Percentiles rank a stretch among this genome's conserved stretches.
Evolutionary conservation across 208 protist genomes (phyloP).

Genomic region (Acanthamoeba sp.): DNA sequence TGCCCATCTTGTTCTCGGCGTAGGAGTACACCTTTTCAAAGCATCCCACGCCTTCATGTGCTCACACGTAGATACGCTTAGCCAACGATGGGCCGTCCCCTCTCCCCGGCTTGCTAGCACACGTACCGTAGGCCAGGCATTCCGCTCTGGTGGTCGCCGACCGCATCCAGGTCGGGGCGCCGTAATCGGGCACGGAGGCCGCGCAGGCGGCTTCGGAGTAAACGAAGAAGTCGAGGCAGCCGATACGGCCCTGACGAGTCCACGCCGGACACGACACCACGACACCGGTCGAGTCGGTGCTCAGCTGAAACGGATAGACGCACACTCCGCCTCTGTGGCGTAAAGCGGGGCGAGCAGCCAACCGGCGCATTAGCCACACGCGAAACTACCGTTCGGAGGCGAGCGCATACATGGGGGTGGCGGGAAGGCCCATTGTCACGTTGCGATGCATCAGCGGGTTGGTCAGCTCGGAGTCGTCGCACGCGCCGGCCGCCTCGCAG

Average conservation of each 20-base stretch:
- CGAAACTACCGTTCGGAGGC: too few relatives aligned
- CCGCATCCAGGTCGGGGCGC: slow-evolving; percentile 16
- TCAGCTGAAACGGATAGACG: slow-evolving; percentile 20
- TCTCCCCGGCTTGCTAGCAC: too few relatives aligned
- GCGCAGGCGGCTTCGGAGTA: background rate
- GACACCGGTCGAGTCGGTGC: background rate
- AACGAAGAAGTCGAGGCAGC: slow-evolving; percentile 23
- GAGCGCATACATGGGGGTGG: background rate
- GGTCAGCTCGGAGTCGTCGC: background rate
- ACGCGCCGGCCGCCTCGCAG: background rate
- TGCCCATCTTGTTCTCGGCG: background rate
- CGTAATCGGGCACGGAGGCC: background rate
- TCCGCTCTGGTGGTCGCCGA: background rate
- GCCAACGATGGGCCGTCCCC: background rate
- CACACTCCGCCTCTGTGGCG: slow-evolving; percentile 7
- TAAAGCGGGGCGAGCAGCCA: too few relatives aligned
- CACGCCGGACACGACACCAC: background rate
- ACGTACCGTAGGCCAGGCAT: slow-evolving; percentile 45
- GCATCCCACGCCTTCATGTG: slow-evolving; percentile 41
- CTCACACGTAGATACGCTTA: background rate
- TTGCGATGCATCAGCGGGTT: background rate
- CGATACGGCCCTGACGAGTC: background rate
- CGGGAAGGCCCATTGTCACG: background rate
- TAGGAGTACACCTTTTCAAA: background rate
- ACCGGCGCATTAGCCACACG: too few relatives aligned